Conservation (phyloP, 768 basidiomycete species). For the Lactarius akahatsu region DNA sequence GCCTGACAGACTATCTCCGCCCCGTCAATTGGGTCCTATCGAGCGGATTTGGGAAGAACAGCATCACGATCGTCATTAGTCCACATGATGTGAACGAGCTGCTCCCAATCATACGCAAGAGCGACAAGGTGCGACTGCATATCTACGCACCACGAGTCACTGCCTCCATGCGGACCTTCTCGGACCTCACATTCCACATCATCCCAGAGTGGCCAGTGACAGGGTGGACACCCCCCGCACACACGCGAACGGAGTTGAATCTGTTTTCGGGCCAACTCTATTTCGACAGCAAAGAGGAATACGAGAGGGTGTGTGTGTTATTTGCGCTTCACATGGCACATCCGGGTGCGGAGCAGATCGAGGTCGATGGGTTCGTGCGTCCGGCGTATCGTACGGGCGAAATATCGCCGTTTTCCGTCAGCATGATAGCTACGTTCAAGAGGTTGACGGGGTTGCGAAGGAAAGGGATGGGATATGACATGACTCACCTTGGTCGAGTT, state of each 20-base stretch:
- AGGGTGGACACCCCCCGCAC: constrained; percentile 1
- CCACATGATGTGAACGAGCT: constrained; percentile 18
- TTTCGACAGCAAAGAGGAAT: constrained; percentile 9
- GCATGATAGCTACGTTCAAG: constrained; percentile 5
- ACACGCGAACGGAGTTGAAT: constrained; percentile 6
- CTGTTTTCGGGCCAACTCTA: constrained; percentile 22
- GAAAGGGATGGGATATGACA: constrained; percentile 8
- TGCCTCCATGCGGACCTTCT: constrained; percentile 16
- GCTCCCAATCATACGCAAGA: constrained; percentile 16
- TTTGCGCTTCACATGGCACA: constrained; percentile 7
- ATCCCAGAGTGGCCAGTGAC: background rate
- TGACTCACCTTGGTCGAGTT: constrained; percentile 1
- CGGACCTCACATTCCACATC: constrained; percentile 16
- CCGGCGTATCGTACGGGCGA: background rate
- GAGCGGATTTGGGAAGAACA: constrained; percentile 2
- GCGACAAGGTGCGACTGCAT: constrained; percentile 12
- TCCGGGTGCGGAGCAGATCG: background rate
- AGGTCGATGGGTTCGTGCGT: constrained; percentile 11
- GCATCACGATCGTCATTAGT: constrained; percentile 8
- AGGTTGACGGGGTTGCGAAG: background rate
- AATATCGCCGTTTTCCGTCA: background rate
- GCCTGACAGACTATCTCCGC: constrained; percentile 14
- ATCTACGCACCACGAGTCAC: constrained; percentile 18
- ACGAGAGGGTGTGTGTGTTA: constrained; percentile 5
- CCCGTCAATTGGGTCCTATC: constrained; percentile 20